Evolutionary conservation across 352 stramenopile genomes (phyloP), one percentile per base, ranked within the genome.

Genomic region (Stephanocyclus meneghinianus): DNA sequence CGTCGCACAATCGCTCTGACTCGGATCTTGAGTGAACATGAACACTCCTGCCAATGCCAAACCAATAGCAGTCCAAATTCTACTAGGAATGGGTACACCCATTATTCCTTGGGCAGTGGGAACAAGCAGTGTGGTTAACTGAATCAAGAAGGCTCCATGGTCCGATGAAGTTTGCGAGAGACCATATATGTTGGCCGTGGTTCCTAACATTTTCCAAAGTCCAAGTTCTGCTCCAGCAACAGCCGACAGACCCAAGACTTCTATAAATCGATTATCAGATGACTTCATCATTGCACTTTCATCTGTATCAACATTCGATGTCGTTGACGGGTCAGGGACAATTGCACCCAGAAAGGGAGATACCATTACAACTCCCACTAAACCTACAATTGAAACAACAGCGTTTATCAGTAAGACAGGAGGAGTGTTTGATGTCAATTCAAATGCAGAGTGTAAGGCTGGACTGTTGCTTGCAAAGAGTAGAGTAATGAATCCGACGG

Each of bases 81-180:
- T 61, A 48, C 40, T 77, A 11, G 87, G 84, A 70, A 92, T 92
- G 1, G 78, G 73, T 16, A 90, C 84, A 26, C 82, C 82, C 45
- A 79, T 80, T 13, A 88, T 44, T 18, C 81, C 87, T 76, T 90
- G 81, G 13, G 69, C 71, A n/a, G 73, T 53, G 18, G 87, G 87
- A 70, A 92, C 87, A 64, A 92, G 87, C 16, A 92, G 60, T 47
- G 87, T 92, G 21, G 87, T 90, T 2, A 92, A 62, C 76, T 92
- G 87, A 51, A 92, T 90, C 4, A 92, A 53, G 53, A 92, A 86
- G 16, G 84, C 86, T 26, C 84, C 86, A 78, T 91, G 86, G 60
- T 84, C 77, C 0, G 86, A 82, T 26, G 86, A 89, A 26, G 86
- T 91, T 51, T 85, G 61, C 8, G 71, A 76, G 30, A 91, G 66